Conservation (phyloP, 1,284 basidiomycete genomes). For the Malassezia sympodialis region DNA sequence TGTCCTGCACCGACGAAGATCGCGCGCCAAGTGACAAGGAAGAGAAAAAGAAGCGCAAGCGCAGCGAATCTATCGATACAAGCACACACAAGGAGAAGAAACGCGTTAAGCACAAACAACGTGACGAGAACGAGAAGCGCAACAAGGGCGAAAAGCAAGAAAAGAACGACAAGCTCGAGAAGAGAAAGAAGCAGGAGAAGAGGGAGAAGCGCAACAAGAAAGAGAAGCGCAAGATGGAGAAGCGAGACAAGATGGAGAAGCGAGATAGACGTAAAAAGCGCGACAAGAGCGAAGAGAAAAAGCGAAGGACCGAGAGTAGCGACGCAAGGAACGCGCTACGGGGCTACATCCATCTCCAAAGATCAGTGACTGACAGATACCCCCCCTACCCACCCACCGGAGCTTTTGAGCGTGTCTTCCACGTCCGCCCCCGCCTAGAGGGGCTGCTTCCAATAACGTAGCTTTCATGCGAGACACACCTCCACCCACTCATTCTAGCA, state of each 20-base stretch:
- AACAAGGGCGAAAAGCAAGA: conserved; percentile 49
- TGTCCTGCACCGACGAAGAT: not conserved
- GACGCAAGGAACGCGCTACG: not conserved
- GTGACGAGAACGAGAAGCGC: conserved; percentile 1
- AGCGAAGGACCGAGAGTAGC: not conserved
- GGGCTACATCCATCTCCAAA: not conserved
- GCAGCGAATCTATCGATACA: conserved; percentile 60
- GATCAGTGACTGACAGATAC: not conserved
- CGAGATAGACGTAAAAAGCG: not conserved
- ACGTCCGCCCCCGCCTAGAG: not conserved
- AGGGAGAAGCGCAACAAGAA: too few relatives aligned
- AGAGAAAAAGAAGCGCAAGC: conserved; percentile 19
- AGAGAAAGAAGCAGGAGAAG: conserved; percentile 49
- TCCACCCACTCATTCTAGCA: not conserved
- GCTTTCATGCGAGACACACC: not conserved
- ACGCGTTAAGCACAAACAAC: conserved; percentile 4
- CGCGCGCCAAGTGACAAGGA: not conserved
- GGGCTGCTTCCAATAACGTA: not conserved
- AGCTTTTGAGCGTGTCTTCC: not conserved
- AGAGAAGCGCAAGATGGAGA: conserved; percentile 8
- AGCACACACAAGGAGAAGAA: conserved; percentile 51
- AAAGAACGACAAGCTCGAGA: too few relatives aligned
- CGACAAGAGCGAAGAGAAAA: not conserved
- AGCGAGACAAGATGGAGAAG: conserved; percentile 4
- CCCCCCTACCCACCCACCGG: not conserved